Conservation (phyloP, 23 red algal genomes). For the Gracilariopsis chorda region DNA sequence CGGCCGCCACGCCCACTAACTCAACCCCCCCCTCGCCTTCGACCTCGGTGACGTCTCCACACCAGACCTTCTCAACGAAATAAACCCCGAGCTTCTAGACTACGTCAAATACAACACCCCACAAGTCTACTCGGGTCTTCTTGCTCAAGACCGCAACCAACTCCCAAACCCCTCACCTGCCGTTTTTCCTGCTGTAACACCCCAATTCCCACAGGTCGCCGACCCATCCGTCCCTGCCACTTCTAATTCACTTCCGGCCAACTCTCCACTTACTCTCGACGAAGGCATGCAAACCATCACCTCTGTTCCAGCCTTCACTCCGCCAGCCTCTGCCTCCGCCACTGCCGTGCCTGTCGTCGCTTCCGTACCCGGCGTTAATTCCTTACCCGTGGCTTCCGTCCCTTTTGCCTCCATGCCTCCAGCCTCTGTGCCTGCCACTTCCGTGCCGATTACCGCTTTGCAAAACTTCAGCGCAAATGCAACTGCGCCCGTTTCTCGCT, state of each 20-base stretch:
- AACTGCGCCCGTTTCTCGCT: too few relatives aligned
- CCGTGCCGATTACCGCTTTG: too few relatives aligned
- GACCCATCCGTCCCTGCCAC: not conserved
- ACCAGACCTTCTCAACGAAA: conserved; percentile 4
- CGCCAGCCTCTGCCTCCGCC: not conserved
- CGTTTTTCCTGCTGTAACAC: not conserved
- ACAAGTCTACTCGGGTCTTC: not conserved
- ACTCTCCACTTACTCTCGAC: too few relatives aligned
- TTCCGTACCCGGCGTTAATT: not conserved
- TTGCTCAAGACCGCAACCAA: conserved; percentile 4
- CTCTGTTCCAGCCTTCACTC: not conserved
- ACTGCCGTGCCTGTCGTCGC: not conserved
- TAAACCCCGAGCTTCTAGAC: conserved; percentile 4
- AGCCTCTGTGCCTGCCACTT: not conserved
- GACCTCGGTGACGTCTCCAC: conserved; percentile 3
- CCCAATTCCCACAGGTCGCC: not conserved
- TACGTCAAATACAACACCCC: conserved; percentile 13
- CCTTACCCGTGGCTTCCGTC: not conserved
- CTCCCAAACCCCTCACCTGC: not conserved
- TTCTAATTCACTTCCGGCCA: not conserved
- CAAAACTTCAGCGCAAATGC: too few relatives aligned
- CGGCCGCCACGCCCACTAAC: too few relatives aligned
- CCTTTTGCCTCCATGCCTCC: not conserved
- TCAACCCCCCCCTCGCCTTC: not conserved
- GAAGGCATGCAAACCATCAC: not conserved